Conservation (phyloP, 1,284 basidiomycete genomes). For the Erythrobasidium hasegawianum region DNA sequence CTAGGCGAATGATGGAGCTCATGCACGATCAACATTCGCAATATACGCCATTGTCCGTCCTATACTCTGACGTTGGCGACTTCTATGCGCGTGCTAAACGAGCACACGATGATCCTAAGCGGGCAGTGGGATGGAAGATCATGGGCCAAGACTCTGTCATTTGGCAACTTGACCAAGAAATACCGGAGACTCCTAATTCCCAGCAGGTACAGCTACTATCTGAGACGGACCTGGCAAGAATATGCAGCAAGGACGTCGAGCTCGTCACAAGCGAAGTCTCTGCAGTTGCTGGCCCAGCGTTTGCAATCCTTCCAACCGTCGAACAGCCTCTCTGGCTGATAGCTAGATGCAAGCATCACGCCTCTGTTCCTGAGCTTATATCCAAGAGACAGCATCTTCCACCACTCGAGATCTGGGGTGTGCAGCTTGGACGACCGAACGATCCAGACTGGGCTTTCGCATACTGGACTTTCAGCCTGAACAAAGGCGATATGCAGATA, state of each 20-base stretch:
- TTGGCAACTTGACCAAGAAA: constrained; percentile 1
- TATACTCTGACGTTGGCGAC: constrained; percentile 23
- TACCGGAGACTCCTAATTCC: neutral
- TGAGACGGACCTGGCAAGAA: neutral
- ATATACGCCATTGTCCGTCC: constrained; percentile 3
- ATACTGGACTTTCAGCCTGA: constrained; percentile 19
- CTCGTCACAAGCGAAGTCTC: constrained; percentile 5
- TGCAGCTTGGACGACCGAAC: constrained; percentile 2
- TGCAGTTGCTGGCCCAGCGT: neutral
- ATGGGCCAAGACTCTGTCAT: neutral
- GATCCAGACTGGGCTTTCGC: constrained; percentile 21
- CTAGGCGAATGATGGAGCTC: constrained; percentile 14
- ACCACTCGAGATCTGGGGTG: constrained; percentile 23
- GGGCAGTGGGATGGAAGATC: constrained; percentile 21
- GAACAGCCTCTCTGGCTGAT: constrained; percentile 27
- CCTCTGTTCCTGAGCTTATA: neutral
- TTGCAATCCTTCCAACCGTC: constrained; percentile 16
- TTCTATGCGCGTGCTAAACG: constrained; percentile 19
- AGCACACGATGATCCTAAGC: neutral
- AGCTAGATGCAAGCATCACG: constrained; percentile 8
- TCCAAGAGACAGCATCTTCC: constrained; percentile 1
- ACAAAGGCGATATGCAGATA: neutral
- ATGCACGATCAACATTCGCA: constrained; percentile 10
- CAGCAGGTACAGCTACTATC: neutral
- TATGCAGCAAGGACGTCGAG: constrained; percentile 12